Conservation (phyloP, 192 early-diverging fungal species). For the Coemansia sp. region DNA sequence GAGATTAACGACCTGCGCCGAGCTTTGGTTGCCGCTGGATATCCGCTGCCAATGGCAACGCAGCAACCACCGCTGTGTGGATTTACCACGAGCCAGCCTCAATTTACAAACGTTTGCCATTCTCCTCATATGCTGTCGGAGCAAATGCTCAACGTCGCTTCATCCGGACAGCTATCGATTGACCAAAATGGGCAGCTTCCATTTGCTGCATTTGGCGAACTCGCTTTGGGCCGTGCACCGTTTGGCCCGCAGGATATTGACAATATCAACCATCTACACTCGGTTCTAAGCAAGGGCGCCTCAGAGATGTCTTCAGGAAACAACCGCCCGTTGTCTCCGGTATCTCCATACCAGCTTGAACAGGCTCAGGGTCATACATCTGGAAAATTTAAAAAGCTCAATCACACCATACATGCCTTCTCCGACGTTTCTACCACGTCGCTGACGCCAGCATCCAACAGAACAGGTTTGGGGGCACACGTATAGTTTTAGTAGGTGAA, state of each 20-base stretch:
- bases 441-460: not conserved
- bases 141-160: constrained; percentile 31
- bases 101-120: constrained; percentile 29
- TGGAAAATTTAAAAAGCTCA: constrained; percentile 35
- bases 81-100: constrained; percentile 21
- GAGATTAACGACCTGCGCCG: constrained; percentile 54
- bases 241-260: constrained; percentile 40
- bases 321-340: constrained; percentile 43
- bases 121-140: constrained; percentile 32
- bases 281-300: constrained; percentile 32
- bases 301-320: constrained; percentile 16
- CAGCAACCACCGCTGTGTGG: constrained; percentile 40
- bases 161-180: constrained; percentile 23
- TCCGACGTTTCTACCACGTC: not conserved
- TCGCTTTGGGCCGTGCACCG: constrained; percentile 30
- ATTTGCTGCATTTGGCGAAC: constrained; percentile 33
- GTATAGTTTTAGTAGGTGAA: not conserved
- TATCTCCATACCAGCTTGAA: constrained; percentile 51
- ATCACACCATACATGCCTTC: constrained; percentile 4
- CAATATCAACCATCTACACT: constrained; percentile 39
- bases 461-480: not conserved
- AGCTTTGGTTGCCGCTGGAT: constrained; percentile 51
- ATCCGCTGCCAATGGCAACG: constrained; percentile 46
- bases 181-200: constrained; percentile 35
- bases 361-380: constrained; percentile 35